Base-by-base conservation (phyloP, 1,284 basidiomycete genomes). In the Trametes sp. region DNA sequence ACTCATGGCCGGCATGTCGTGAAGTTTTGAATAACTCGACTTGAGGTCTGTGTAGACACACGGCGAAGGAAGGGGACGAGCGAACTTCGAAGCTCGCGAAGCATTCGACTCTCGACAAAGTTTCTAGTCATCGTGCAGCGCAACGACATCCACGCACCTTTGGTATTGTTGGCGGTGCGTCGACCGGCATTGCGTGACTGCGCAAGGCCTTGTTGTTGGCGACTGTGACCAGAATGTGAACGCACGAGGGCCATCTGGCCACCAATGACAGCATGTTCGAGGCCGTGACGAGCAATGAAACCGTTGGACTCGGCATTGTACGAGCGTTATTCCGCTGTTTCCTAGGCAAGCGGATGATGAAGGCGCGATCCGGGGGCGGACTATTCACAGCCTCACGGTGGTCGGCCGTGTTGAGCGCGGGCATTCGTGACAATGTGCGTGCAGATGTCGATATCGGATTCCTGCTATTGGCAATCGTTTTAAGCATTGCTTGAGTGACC, bases 341-440 rank as follows among this genome's bases (percentile, higher is more conserved):
- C 35, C 51, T 26, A 53, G 51, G 35, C 35, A 38, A 53, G 36
- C 23, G 23, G 51, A 10, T 53, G 51, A 53, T 53, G 24, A 2
- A 24, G 13, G 13, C 16, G 51, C 35, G 35, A 24, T 36, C 31
- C 48, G 51, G 24, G 24, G 41, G 23, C 35, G 51, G 24, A 33
- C 23, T 1, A 23, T 13, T 2, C 51, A 41, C 51, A 41, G 51
- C 51, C 51, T 41, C 36, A n/a, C 6, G 8, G n/a, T 29, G 28
- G 48, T 50, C 7, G 48, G 10, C 29, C 24, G 24, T 46, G 24
- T 46, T 6, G 13, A n/a, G n/a, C n/a, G n/a, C n/a, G n/a, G n/a
- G n/a, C n/a, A n/a, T n/a, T n/a, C n/a, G n/a, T n/a, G n/a, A n/a
- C n/a, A n/a, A n/a, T n/a, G n/a, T n/a, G n/a, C n/a, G n/a, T n/a